These are phyloP conservation scores for Euphorbia schlechtendalii DNA, from an alignment of 441 rosid genomes.

Conservation along the genomic window DNA sequence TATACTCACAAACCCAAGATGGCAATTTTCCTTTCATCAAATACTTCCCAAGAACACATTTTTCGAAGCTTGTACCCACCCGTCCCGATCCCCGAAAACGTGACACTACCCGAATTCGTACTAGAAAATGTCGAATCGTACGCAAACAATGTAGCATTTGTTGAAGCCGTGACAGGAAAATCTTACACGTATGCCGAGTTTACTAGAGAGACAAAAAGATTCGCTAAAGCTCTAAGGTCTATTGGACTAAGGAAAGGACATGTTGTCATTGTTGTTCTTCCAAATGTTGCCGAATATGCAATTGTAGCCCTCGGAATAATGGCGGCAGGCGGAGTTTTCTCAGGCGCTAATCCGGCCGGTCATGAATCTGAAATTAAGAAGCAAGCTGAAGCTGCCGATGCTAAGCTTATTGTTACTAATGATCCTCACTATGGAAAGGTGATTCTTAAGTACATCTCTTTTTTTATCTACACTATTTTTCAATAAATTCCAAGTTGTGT, in stretches of 20 bases:
- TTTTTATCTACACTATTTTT: not conserved
- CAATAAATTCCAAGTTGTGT: not conserved
- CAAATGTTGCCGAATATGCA: conserved; percentile 79
- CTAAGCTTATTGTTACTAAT: conserved; percentile 62
- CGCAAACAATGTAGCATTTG: conserved; percentile 67
- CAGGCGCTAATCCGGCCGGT: conserved; percentile 77
- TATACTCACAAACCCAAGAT: conserved; percentile 13
- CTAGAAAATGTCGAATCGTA: conserved; percentile 64
- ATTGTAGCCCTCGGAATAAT: conserved; percentile 71
- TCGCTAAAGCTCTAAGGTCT: conserved; percentile 67
- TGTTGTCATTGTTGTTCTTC: conserved; percentile 70
- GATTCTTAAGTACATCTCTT: not conserved
- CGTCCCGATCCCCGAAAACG: conserved; percentile 54
- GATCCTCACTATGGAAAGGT: conserved; percentile 67
- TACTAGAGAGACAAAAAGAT: conserved; percentile 55
- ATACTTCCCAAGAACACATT: conserved; percentile 28
- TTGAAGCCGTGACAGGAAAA: conserved; percentile 68
- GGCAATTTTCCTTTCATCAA: conserved; percentile 21
- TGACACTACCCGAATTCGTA: conserved; percentile 75
- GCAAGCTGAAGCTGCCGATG: conserved; percentile 72
- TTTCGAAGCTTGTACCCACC: conserved; percentile 57
- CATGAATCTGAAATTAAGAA: conserved; percentile 69
- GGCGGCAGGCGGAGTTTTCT: conserved; percentile 85
- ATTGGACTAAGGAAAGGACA: conserved; percentile 73
- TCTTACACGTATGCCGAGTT: conserved; percentile 60